phyloP scores from a whole-genome alignment of 306 rosid genomes.

The Begonia masoniana region DNA sequence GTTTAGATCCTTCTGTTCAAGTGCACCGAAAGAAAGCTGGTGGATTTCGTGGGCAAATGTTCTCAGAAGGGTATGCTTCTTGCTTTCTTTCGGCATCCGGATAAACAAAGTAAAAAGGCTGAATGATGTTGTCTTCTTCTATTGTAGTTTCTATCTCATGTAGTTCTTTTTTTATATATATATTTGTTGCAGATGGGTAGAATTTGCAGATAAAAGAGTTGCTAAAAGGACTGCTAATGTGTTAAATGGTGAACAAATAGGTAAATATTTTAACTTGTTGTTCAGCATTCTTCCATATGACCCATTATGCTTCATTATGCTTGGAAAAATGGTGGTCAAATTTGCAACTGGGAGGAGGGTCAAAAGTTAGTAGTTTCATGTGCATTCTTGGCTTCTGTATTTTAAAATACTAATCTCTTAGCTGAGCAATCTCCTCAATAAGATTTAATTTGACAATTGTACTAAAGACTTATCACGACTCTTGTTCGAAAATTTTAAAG shows the following conservation, averaged over 20 bases:
- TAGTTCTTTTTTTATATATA: slow-evolving; percentile 1
- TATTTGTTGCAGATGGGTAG: slow-evolving; percentile 65
- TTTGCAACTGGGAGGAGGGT: neutral
- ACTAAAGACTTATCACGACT: too few species aligned
- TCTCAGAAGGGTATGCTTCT: slow-evolving; percentile 57
- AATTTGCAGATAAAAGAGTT: slow-evolving; percentile 53
- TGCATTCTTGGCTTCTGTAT: neutral
- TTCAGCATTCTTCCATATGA: neutral
- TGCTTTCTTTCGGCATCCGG: neutral
- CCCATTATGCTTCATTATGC: neutral
- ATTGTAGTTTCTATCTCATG: slow-evolving; percentile 9
- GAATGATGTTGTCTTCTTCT: neutral
- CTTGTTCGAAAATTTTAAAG: too few species aligned
- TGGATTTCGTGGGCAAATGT: slow-evolving; percentile 30
- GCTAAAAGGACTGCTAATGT: slow-evolving; percentile 73
- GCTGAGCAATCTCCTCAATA: neutral
- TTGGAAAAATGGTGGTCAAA: neutral
- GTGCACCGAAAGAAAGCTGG: slow-evolving; percentile 32
- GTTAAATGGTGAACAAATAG: slow-evolving; percentile 86
- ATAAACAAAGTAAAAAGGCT: neutral
- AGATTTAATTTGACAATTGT: neutral
- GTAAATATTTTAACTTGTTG: slow-evolving; percentile 19
- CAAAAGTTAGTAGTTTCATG: neutral
- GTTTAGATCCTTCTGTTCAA: slow-evolving; percentile 32
- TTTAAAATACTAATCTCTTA: neutral